Base-by-base conservation (phyloP, 1,284 basidiomycete genomes). In the Heliocybe sulcata region DNA sequence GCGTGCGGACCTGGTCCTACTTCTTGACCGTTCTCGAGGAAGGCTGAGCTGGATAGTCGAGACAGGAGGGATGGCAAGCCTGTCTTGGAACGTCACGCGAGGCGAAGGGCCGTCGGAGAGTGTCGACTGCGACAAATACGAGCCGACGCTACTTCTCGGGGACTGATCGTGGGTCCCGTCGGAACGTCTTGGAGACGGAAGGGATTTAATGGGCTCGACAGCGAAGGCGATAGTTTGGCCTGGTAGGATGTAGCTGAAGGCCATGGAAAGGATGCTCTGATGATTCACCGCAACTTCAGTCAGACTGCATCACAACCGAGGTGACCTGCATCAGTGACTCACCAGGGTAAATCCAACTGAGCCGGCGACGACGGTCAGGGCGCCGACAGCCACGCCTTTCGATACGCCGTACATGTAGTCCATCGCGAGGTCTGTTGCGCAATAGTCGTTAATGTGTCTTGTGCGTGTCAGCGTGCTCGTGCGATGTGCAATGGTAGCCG, bases 331-430 rank as follows among this genome's bases (percentile, higher is more conserved):
- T 31, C 29, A 42, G 19, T 42, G n/a, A 57, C 58, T 45, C 52
- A 59, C 58, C 52, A 57, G 22, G 35, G 57, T 38, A 29, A 59
- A 54, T 11, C 58, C 58, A 19, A 48, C 35, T 19, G 52, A 23
- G 38, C 56, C 58, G 54, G 57, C 55, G 10, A 56, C 55, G 14
- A 55, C 57, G 1, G 56, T 56, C 16, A 57, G 54, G 22, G 55
- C 45, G 10, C 56, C 23, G 14, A 59, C 54, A n/a, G 31, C 52
- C 10, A 55, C 22, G 4, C 54, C 26, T 25, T 38, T 53, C 23
- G 45, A 23, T 35, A 55, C 52, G 20, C 53, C 29, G 38, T 59
- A 54, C 56, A 59, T 59, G 16, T 20, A 26, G 45, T 33, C 26
- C 26, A 35, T 20, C 25, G 38, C 8, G n/a, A n/a, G 19, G 4